Base-by-base conservation (phyloP, 768 basidiomycete species). In the Suillus occidentalis region DNA sequence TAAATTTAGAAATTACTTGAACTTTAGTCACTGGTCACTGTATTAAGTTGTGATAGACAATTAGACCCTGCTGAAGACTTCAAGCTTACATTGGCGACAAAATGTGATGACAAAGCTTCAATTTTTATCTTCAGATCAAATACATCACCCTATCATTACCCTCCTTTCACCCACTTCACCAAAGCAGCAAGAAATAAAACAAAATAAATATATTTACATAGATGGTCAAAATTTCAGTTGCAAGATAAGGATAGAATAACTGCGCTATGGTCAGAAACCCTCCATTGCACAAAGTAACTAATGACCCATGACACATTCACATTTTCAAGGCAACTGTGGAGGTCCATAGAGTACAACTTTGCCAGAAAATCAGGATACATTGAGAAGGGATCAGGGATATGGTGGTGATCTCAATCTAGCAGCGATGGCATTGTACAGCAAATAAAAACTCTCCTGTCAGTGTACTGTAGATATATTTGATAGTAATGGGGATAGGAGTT, bases 381-480 rank as follows among this genome's bases (percentile, higher is more conserved):
- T 1, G 31, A 37, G 37, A 52, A 68, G 4, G 65, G 63, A 55
- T 68, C n/a, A n/a, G n/a, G 13, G 3, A 12, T 37, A 20, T 28
- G 31, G 1, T 13, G 2, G 31, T 31, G 31, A 31, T 31, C 31
- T 31, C 2, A 6, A 7, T 12, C 16, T 22, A 63, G 22, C 1
- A 40, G 60, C 0, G 18, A 18, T 69, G 65, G 18, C 53, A 8
- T 56, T 62, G 63, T 8, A 66, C 66, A 16, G 65, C 55, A 49
- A 67, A 62, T 4, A 43, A 4, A 0, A 67, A 37, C 12, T 20
- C 36, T 1, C 43, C 55, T 20, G 31, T 31, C 4, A 31, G 2
- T 0, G 3, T 22, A 16, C 49, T 53, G 34, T 61, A 70, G 0
- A 71, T 71, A 14, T 71, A 70, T 39, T 70, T 66, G 57, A 71